Evolutionary conservation across 1,284 basidiomycete species (phyloP), one percentile per base, ranked within the genome.

Genomic region (Ustilago sp.): DNA sequence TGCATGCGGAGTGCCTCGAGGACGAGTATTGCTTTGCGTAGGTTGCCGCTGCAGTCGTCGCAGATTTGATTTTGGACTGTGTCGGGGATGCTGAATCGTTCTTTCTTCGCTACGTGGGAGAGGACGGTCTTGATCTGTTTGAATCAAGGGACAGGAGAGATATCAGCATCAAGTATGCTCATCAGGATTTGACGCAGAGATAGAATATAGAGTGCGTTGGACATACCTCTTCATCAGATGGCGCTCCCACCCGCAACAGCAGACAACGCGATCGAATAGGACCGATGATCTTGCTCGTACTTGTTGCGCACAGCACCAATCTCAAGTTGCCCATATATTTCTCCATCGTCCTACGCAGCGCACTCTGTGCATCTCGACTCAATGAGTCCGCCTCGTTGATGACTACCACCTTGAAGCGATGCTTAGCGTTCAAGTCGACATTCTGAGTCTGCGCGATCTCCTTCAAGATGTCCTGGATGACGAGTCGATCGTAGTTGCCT

Each of bases 371-470:
- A 87, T 99, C 96, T 75, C 95, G 91, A 13, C 94, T 92, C 53
- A 99, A 90, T 0, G 93, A 91, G 86, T 99, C 96, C 0, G 96
- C 97, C 87, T 98, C 96, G 83, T 99, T 98, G 86, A 99, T 98
- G 67, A 99, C 90, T 52, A 99, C 96, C n/a, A 96, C 96, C 89
- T 99, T 99, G 88, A 99, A 99, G 65, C 93, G 89, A 82, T 98
- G 95, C 85, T 93, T 95, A 0, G 97, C 96, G 83, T 91, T 94
- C 75, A 97, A 87, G 87, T 99, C 96, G 8, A 99, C 94, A 85
- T 98, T 96, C 85, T 99, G 96, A 3, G 96, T 99, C 87, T 98
- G 95, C 3, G 97, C 97, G 81, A 99, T 98, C 87, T 99, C 96
- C 87, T 99, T 99, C 71, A 99, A 87, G 60, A 99, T 91, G 80